Percentiles rank a stretch among this genome's conserved stretches.
Conservation (phyloP, 106 monocot species). For the Apostasia shenzhenica region DNA sequence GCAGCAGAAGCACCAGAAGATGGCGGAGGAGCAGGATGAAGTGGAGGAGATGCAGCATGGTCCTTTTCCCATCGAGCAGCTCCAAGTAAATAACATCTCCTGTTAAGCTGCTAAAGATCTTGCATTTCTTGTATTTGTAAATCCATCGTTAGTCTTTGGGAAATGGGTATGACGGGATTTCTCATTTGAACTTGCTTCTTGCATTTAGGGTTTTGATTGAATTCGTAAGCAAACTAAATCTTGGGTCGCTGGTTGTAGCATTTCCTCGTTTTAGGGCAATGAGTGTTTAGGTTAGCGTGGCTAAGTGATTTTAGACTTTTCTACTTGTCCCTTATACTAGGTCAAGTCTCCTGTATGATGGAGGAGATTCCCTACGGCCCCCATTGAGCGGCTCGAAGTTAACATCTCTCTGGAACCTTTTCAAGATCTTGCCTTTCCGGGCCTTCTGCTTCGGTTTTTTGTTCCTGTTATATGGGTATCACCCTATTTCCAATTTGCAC, state of each 20-base stretch:
- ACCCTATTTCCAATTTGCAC: neutral
- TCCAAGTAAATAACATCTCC: slow-evolving; percentile 23
- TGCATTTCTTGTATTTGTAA: no score
- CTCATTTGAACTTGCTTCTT: neutral
- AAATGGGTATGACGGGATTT: neutral
- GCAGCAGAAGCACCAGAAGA: slow-evolving; percentile 25
- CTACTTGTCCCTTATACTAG: no score
- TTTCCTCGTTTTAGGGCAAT: no score
- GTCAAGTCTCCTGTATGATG: no score
- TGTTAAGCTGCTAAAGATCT: no score
- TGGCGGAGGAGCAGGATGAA: slow-evolving; percentile 21
- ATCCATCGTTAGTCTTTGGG: no score
- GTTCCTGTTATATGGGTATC: neutral
- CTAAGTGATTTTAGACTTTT: no score
- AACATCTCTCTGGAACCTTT: neutral
- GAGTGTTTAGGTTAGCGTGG: no score
- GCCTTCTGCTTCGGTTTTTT: neutral
- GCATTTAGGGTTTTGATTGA: neutral
- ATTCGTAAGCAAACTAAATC: neutral
- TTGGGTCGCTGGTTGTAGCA: no score
- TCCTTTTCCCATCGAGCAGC: slow-evolving; percentile 50
- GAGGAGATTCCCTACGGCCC: neutral
- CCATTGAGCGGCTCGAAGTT: neutral
- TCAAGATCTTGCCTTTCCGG: slow-evolving; percentile 9
- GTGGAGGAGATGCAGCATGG: slow-evolving; percentile 36